A percentile compares a stretch with the other conserved stretches of the same genome.
phyloP scores from a whole-genome alignment of 176 grass and related monocot species.

The Oryza meridionalis region DNA sequence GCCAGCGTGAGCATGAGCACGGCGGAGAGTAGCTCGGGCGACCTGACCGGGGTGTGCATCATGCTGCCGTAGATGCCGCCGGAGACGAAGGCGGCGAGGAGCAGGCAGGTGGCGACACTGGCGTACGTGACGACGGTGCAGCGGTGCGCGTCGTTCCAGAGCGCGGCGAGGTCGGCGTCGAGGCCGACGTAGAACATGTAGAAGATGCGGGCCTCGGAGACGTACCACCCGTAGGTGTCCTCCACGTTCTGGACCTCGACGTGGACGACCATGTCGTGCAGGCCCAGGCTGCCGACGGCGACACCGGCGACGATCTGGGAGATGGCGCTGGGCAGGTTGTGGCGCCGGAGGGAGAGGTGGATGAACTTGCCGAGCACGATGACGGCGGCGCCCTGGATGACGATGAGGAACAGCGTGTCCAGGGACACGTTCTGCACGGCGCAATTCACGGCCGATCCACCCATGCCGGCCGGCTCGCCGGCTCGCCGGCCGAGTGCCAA shows the following conservation, averaged over 20 bases:
- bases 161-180: slow-evolving; percentile 48
- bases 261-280: slow-evolving; percentile 52
- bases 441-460: neutral
- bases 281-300: slow-evolving; percentile 50
- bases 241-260: slow-evolving; percentile 49
- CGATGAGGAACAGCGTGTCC: slow-evolving; percentile 56
- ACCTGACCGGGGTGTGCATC: slow-evolving; percentile 62
- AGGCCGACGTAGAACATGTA: slow-evolving; percentile 63
- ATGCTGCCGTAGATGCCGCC: slow-evolving; percentile 59
- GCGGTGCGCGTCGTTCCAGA: slow-evolving; percentile 53
- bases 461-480: neutral
- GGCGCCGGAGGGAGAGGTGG: slow-evolving; percentile 49
- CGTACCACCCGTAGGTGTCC: slow-evolving; percentile 36
- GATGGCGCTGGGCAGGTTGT: slow-evolving; percentile 55
- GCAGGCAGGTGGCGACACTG: slow-evolving; percentile 46
- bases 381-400: slow-evolving; percentile 46
- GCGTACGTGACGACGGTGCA: slow-evolving; percentile 46
- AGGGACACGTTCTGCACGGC: slow-evolving; percentile 42
- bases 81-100: slow-evolving; percentile 53
- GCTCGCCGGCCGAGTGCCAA: neutral
- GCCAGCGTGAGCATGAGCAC: slow-evolving; percentile 56
- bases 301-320: slow-evolving; percentile 54
- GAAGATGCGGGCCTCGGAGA: slow-evolving; percentile 48
- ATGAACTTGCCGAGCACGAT: slow-evolving; percentile 57
- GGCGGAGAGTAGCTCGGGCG: slow-evolving; percentile 49